These are phyloP conservation scores for Trypanosoma conorhini DNA, from an alignment of 208 protist genomes.

Conservation along the genomic window DNA sequence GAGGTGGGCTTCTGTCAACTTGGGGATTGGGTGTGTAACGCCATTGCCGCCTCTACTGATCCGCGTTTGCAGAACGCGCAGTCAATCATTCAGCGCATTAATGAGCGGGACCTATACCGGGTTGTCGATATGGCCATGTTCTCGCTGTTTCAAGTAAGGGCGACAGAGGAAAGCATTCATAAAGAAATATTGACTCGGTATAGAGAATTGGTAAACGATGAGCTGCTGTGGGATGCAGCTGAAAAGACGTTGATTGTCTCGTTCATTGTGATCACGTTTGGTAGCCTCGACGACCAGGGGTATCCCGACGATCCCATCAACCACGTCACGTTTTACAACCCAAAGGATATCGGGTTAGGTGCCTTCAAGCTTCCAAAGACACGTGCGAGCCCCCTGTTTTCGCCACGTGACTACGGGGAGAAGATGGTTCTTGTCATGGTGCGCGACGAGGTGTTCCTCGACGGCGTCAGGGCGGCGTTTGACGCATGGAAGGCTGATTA, in stretches of 20 bases:
- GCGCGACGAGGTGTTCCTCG: conserved; percentile 30
- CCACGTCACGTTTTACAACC: conserved; percentile 70
- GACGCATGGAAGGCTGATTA: conserved; percentile 30
- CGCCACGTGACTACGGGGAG: conserved; percentile 68
- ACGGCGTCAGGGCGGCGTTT: conserved; percentile 28
- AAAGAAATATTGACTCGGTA: conserved; percentile 27
- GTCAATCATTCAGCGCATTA: conserved; percentile 64
- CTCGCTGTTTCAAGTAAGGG: conserved; percentile 6
- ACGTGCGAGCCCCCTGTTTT: conserved; percentile 67
- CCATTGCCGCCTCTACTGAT: conserved; percentile 48
- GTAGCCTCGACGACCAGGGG: conserved; percentile 44
- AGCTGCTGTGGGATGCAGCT: conserved; percentile 1
- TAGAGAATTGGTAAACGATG: not conserved
- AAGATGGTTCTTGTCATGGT: conserved; percentile 82
- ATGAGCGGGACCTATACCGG: conserved; percentile 72
- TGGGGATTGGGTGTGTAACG: conserved; percentile 49
- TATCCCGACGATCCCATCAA: conserved; percentile 71
- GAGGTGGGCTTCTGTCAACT: conserved; percentile 38
- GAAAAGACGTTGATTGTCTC: conserved; percentile 37
- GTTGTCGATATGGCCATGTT: conserved; percentile 50
- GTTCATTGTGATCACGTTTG: conserved; percentile 69
- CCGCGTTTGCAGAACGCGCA: conserved; percentile 46
- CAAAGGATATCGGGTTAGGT: conserved; percentile 40
- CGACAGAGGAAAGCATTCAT: conserved; percentile 29
- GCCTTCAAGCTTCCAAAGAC: conserved; percentile 52